Evolutionary conservation across 2,329 filamentous ascomycete species (phyloP), one percentile per base, ranked within the genome.

Genomic region (Raffaelea albimanens): DNA sequence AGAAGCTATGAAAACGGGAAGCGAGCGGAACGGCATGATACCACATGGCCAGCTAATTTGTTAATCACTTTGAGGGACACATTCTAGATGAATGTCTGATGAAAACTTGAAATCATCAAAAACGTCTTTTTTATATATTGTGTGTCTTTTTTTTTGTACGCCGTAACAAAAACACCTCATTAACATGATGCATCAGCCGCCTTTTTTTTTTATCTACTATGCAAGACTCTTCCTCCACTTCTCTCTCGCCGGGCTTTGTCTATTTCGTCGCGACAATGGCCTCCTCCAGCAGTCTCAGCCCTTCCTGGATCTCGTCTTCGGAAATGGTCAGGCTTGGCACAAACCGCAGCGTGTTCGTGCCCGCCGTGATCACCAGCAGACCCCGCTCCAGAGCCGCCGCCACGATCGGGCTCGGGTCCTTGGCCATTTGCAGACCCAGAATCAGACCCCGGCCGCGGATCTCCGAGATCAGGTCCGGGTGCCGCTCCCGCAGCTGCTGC

Each of bases 281-380:
- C 56, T 87, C 75, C 55, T 83, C 84, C 51, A 97, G 62, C 46
- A 95, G 89, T 39, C 70, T 68, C 63, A 96, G 68, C 0, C 87
- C 89, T 54, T 84, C 73, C 55, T 82, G 72, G 55, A 97, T 93
- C 73, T 96, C 86, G 22, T 76, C 78, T 56, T 87, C 81, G 1
- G 79, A 84, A 49, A 98, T 85, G 5, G 82, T 81, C 59, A 98
- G 68, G 51, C 87, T 85, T 29, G 93, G 93, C 48, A 97, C 89
- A 58, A 98, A 95, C 43, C 93, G 76, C 56, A 98, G 67, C 9
- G 90, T 96, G 61, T 97, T 95, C 25, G 82, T 89, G 1, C 93
- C 93, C 23, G 88, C 91, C 2, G 89, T 96, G 60, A 98, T 96
- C 50, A 98, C 73, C 50, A 98, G 65, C 59, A 98, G 64, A 0